Base-by-base conservation (phyloP, 208 protist species). In the Tritrichomonas musculus region DNA sequence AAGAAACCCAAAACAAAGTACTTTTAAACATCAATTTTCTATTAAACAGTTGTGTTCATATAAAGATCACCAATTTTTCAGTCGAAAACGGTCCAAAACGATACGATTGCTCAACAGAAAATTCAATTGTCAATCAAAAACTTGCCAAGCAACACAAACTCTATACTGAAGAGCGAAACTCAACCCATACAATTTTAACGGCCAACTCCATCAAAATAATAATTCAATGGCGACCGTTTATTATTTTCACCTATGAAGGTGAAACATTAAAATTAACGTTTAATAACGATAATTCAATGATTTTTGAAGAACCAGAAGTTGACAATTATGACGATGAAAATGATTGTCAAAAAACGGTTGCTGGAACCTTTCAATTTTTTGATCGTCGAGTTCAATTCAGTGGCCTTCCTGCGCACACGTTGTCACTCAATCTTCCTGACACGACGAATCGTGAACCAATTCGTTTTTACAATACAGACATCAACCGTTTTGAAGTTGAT, bases 401-500 rank as follows among this genome's bases (percentile, higher is more conserved):
- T 20, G 77, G 77, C 39, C 47, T 88, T n/a, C n/a, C 77, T 13
- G 5, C 44, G n/a, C 77, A 88, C 30, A 88, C 77, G 39, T 57
- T 88, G 20, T 33, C 44, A 39, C 77, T 88, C 47, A 57, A 25
- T 11, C 27, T 88, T 20, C 44, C 44, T 0, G 17, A 17, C n/a
- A 88, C 41, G 33, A 57, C 27, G 8, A 27, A 57, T 22, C 27
- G 27, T 39, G 77, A 88, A 39, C 77, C 77, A 57, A 88, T 88
- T 30, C 25, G 77, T 9, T 88, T 88, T 50, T 88, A 44, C 47
- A 88, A 88, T 88, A 88, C 77, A 27, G 77, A 88, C 30, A 88
- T 88, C 33, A 88, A 88, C 47, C 25, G 77, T 30, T 88, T 53
- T 39, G 77, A 88, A 39, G 25, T 88, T 20, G 47, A 49, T 5